A percentile compares a stretch with the other conserved stretches of the same genome.
Evolutionary conservation across 2,329 filamentous ascomycete genomes (phyloP).

Genomic region (Beauveria australis): DNA sequence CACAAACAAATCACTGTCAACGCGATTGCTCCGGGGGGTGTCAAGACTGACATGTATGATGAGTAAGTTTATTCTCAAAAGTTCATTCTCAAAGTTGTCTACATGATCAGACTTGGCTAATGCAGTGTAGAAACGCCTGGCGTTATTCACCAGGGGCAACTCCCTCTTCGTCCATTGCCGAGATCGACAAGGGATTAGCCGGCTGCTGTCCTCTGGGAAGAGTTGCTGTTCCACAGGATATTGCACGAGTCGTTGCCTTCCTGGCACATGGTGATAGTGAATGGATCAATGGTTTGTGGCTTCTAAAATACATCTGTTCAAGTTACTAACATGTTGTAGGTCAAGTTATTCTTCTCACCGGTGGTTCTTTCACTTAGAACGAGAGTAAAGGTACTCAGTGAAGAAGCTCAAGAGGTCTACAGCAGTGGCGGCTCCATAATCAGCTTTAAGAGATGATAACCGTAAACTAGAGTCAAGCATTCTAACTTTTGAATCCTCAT

Average conservation of each 20-base stretch:
- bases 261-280: neutral
- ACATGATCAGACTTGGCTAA: neutral
- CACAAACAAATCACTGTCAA: conserved; percentile 62
- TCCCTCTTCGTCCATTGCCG: neutral
- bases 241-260: neutral
- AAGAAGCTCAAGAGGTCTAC: neutral
- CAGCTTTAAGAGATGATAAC: neutral
- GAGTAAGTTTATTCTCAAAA: neutral
- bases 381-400: neutral
- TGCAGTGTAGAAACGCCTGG: neutral
- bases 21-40: conserved; percentile 62
- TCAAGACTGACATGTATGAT: conserved; percentile 65
- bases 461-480: neutral
- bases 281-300: neutral
- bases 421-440: neutral
- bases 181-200: neutral
- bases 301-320: neutral
- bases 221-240: neutral
- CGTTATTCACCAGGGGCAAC: neutral
- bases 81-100: neutral
- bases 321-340: neutral
- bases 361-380: neutral
- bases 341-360: neutral
- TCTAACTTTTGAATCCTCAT: neutral
- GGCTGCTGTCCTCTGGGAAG: neutral